Evolutionary conservation across 805 yeast species (phyloP).

Genomic region (Kuraishia hungarica): DNA sequence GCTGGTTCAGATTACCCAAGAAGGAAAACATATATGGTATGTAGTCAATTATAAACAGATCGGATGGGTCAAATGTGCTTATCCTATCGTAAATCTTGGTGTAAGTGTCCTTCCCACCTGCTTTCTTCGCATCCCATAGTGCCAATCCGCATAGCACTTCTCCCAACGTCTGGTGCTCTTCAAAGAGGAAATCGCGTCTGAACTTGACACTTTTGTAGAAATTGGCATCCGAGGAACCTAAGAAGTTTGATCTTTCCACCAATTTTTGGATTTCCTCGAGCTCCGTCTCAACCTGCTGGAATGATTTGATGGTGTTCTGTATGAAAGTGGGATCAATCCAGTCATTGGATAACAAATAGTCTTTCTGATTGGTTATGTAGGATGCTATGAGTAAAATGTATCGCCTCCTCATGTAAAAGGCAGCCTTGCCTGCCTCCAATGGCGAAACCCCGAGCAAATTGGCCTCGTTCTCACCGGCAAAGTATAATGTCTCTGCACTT

Average conservation of each 20-base stretch:
- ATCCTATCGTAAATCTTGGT: slow-evolving; percentile 31
- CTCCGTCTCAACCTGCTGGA: slow-evolving; percentile 49
- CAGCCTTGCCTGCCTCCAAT: slow-evolving; percentile 56
- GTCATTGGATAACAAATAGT: neutral
- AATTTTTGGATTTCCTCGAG: slow-evolving; percentile 44
- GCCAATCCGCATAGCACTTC: slow-evolving; percentile 51
- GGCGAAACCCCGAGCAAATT: slow-evolving; percentile 36
- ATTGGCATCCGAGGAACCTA: slow-evolving; percentile 38
- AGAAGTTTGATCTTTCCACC: slow-evolving; percentile 42
- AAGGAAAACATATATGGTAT: slow-evolving; percentile 50
- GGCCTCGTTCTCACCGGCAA: slow-evolving; percentile 28
- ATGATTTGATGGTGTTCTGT: slow-evolving; percentile 41
- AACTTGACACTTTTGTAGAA: slow-evolving; percentile 43
- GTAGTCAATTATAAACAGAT: slow-evolving; percentile 54
- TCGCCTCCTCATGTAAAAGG: slow-evolving; percentile 61
- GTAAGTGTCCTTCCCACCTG: slow-evolving; percentile 11
- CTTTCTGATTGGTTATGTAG: slow-evolving; percentile 23
- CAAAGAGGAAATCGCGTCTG: slow-evolving; percentile 53
- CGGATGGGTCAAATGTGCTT: slow-evolving; percentile 44
- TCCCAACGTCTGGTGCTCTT: slow-evolving; percentile 65
- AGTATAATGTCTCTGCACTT: slow-evolving; percentile 60
- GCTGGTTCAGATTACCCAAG: slow-evolving; percentile 27
- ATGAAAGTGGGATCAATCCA: slow-evolving; percentile 15
- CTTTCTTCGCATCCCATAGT: slow-evolving; percentile 14
- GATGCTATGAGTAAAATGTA: slow-evolving; percentile 62